Percentiles rank a stretch among this genome's conserved stretches.
phyloP scores from a whole-genome alignment of 352 stramenopile species.

The Pythium aquatile region DNA sequence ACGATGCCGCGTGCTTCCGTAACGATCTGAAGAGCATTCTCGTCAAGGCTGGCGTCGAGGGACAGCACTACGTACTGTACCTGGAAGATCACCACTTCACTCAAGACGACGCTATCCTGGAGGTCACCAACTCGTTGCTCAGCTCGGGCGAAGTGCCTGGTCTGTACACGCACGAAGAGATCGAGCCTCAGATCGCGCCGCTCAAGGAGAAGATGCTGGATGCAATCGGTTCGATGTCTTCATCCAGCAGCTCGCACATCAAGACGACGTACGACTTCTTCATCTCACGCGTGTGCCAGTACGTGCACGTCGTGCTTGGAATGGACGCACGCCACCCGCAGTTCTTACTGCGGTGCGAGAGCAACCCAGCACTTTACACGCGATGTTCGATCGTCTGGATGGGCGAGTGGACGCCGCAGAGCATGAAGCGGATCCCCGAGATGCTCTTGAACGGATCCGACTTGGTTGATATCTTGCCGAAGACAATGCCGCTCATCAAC shows the following conservation, averaged over 20 bases:
- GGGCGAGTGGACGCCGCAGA: conserved; percentile 83
- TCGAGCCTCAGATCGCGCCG: conserved; percentile 87
- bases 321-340: conserved; percentile 71
- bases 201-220: conserved; percentile 92
- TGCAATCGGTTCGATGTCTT: conserved; percentile 39
- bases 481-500: conserved; percentile 54
- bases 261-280: conserved; percentile 95
- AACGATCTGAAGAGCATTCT: conserved; percentile 90
- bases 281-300: conserved; percentile 82
- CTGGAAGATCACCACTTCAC: conserved; percentile 93
- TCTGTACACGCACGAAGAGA: conserved; percentile 93
- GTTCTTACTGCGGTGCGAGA: conserved; percentile 90
- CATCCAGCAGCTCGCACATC: conserved; percentile 43
- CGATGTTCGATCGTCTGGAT: conserved; percentile 92
- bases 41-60: conserved; percentile 82
- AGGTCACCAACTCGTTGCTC: conserved; percentile 91
- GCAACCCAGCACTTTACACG: conserved; percentile 93
- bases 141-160: conserved; percentile 91
- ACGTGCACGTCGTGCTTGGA: conserved; percentile 86
- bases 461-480: conserved; percentile 53
- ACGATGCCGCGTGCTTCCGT: conserved; percentile 72
- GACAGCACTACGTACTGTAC: conserved; percentile 86
- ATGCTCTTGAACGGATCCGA: conserved; percentile 61
- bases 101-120: conserved; percentile 82
- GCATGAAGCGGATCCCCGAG: conserved; percentile 77